Evolutionary conservation across 176 grass and related monocot species (phyloP), one percentile per base, ranked within the genome.

Genomic region (Paspalum notatum): DNA sequence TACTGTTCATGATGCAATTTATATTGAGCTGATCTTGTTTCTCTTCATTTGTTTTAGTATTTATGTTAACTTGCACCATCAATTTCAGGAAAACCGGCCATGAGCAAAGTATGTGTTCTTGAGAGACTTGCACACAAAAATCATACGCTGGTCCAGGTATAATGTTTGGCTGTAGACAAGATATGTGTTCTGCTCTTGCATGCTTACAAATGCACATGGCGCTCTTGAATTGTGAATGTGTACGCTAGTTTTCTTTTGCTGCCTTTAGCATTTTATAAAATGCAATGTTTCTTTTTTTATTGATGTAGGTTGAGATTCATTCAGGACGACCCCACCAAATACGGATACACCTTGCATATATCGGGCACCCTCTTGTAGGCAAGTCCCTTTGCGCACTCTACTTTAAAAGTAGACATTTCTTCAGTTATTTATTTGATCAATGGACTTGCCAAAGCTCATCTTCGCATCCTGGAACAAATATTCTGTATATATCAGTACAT

Each of bases 271-370:
- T 80, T 67, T 56, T 67, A 11, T 67, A 11, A 38, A 80, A 41
- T 77, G 15, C 77, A 49, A 45, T 78, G 6, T 73, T 58, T 75
- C 14, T 49, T 76, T 14, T 40, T 88, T 49, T 51, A 81, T 79
- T 67, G 65, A 69, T 86, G 74, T 74, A 93, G 95, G 90, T 98
- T 25, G 84, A 98, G 61, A 98, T 98, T 45, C 86, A 94, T 87
- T 93, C 92, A 78, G 95, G 95, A 72, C 83, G 89, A 42, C 92
- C 90, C 32, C 92, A 93, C 60, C 92, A 98, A 90, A 98, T 98
- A 49, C 76, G 86, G 9, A 98, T 98, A 76, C 92, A 98, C 56
- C 82, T 98, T 83, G 83, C 90, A 77, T 94, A 84, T 63, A 81
- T 87, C 73, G 90, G 95, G 16, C 90, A 94, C 84, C 90, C 92